Conservation (phyloP, 345 rosid species). For the Eucalyptus cloeziana region DNA sequence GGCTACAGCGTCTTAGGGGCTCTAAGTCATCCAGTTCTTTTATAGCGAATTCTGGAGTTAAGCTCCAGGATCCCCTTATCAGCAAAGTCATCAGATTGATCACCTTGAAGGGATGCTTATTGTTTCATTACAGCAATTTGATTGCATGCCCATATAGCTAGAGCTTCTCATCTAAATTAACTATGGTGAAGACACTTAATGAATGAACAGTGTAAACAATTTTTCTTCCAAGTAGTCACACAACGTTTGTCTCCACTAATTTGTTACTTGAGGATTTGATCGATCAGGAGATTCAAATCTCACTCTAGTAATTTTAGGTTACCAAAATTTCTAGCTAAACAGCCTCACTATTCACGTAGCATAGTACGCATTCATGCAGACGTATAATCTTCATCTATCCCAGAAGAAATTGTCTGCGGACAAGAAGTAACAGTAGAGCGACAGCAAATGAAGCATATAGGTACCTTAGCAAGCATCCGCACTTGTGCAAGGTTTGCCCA, state of each 20-base stretch:
- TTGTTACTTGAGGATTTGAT: neutral
- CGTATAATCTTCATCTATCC: neutral
- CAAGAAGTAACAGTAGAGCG: neutral
- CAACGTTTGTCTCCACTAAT: neutral
- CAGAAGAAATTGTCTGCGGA: neutral
- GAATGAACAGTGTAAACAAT: neutral
- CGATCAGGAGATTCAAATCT: neutral
- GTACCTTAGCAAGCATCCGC: neutral
- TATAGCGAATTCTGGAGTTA: neutral
- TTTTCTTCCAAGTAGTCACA: neutral
- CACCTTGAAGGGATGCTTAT: neutral
- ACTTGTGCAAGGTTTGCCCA: neutral
- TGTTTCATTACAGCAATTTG: neutral
- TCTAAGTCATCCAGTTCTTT: neutral
- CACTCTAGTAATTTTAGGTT: neutral
- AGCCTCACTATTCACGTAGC: neutral
- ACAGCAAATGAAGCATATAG: neutral
- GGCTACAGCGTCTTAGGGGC: neutral
- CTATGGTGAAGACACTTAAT: neutral
- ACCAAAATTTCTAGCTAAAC: neutral
- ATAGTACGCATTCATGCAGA: neutral
- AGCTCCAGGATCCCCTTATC: neutral
- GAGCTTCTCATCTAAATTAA: neutral
- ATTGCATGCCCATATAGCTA: neutral
- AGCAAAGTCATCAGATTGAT: neutral